These are phyloP conservation scores for Pilatotrama ljubarskyi DNA, from an alignment of 768 basidiomycete species.

Conservation along the genomic window DNA sequence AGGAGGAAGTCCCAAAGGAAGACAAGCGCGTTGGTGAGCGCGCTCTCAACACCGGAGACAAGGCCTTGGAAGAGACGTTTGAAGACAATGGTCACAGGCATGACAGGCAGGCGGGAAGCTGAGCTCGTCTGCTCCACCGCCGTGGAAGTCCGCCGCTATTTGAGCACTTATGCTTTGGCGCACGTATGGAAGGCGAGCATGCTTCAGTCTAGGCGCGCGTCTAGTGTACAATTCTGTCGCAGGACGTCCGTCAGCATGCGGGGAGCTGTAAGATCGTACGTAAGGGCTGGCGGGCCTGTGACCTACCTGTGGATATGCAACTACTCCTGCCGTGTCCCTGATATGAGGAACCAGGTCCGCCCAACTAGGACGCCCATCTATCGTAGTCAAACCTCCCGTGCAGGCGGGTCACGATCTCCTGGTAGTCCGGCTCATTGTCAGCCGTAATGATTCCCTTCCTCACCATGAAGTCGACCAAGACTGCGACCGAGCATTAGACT, in stretches of 20 bases:
- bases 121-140: neutral
- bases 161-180: neutral
- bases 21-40: constrained; percentile 26
- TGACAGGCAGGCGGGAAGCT: neutral
- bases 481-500: constrained; percentile 38
- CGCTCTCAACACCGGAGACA: neutral
- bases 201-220: neutral
- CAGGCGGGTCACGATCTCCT: constrained; percentile 74
- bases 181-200: neutral
- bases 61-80: constrained; percentile 18
- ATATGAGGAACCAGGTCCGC: neutral
- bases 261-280: neutral
- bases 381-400: constrained; percentile 72
- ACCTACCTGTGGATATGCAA: neutral
- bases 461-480: constrained; percentile 87
- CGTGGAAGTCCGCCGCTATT: neutral
- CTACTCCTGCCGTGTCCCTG: neutral
- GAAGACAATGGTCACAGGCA: constrained; percentile 12
- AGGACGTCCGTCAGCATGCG: neutral
- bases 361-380: constrained; percentile 13
- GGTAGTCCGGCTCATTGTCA: constrained; percentile 82
- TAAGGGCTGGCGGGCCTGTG: neutral
- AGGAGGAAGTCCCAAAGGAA: constrained; percentile 55
- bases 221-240: neutral
- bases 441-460: constrained; percentile 84